Conservation (phyloP, 306 rosid species). For the Rubus idaeus region DNA sequence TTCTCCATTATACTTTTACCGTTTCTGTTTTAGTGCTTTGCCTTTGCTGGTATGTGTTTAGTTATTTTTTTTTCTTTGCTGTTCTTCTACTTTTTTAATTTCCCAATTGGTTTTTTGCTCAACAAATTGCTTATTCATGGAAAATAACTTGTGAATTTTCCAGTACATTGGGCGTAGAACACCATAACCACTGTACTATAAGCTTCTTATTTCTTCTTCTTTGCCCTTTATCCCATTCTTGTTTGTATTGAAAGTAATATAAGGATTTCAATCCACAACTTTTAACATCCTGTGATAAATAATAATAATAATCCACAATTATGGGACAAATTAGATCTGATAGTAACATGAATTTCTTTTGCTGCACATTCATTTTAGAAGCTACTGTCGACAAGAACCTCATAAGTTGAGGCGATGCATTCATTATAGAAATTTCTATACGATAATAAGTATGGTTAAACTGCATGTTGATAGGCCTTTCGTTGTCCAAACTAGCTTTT, state of each 20-base stretch:
- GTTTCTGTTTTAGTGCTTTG: not conserved
- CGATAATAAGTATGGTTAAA: not conserved
- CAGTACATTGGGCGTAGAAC: not conserved
- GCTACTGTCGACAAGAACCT: too few relatives aligned
- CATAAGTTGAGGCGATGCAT: too few relatives aligned
- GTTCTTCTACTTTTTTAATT: not conserved
- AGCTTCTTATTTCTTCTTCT: not conserved
- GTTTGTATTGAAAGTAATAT: not conserved
- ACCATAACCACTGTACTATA: not conserved
- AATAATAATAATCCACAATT: not conserved
- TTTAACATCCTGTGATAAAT: not conserved
- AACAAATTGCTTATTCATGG: not conserved
- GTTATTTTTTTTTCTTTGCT: not conserved
- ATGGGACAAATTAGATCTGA: not conserved
- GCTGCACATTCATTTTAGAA: not conserved
- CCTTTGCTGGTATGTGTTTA: not conserved
- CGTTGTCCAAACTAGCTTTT: not conserved
- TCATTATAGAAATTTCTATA: not conserved
- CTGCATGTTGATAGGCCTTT: constrained; percentile 1
- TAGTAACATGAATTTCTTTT: not conserved
- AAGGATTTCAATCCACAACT: not conserved
- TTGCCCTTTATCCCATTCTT: not conserved
- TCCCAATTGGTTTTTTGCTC: not conserved
- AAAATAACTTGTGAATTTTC: not conserved
- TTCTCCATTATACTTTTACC: not conserved